These are phyloP conservation scores for Cytauxzoon felis DNA, from an alignment of 169 alveolate species.

Conservation along the genomic window DNA sequence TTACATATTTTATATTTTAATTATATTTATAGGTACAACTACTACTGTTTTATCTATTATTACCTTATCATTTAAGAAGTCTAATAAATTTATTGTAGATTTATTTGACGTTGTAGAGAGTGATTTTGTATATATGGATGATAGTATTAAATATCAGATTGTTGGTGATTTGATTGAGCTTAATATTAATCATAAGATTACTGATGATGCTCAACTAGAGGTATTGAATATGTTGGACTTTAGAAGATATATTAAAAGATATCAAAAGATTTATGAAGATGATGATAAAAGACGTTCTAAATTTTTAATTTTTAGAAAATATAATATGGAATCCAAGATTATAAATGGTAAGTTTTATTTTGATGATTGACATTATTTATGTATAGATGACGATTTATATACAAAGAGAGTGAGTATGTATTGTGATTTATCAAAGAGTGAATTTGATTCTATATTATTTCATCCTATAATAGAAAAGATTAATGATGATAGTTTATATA, in stretches of 20 bases:
- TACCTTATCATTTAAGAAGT: too few relatives aligned
- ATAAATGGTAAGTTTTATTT: conserved; percentile 40
- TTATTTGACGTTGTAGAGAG: too few relatives aligned
- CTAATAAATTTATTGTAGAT: too few relatives aligned
- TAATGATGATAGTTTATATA: conserved; percentile 1
- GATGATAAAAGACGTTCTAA: conserved; percentile 34
- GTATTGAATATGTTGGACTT: conserved; percentile 11
- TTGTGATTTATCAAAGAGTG: conserved; percentile 26
- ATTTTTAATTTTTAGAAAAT: conserved; percentile 22
- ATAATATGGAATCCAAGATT: conserved; percentile 23
- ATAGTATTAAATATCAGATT: too few relatives aligned
- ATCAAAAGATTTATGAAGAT: conserved; percentile 14
- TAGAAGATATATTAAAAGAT: conserved; percentile 22
- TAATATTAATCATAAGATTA: background rate
- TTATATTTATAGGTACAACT: too few relatives aligned
- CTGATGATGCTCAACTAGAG: conserved; percentile 4
- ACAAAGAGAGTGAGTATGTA: conserved; percentile 18
- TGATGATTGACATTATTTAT: too few relatives aligned
- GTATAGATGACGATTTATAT: background rate
- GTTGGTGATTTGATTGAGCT: background rate
- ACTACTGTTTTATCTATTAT: too few relatives aligned
- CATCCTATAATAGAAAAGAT: conserved; percentile 1
- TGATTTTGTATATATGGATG: too few relatives aligned
- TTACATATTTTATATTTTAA: too few relatives aligned
- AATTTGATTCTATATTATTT: conserved; percentile 24